A percentile compares a stretch with the other conserved stretches of the same genome.
Conservation (phyloP, 257 asterid genomes). For the Paulownia fortunei region DNA sequence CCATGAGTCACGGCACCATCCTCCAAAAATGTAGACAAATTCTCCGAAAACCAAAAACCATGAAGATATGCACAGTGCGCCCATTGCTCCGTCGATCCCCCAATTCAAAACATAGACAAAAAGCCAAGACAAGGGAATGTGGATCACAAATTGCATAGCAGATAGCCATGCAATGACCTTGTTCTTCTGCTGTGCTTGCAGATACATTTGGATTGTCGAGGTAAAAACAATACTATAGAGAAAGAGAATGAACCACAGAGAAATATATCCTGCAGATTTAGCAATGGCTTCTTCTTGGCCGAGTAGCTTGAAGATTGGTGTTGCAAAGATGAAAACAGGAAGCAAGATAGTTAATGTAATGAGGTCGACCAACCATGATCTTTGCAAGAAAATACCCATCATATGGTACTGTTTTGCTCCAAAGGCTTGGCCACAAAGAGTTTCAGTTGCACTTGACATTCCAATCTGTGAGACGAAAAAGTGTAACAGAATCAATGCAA, state of each 20-base stretch:
- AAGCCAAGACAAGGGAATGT: slow-evolving; percentile 31
- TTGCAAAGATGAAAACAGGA: slow-evolving; percentile 51
- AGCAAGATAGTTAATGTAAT: slow-evolving; percentile 37
- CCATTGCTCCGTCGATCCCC: slow-evolving; percentile 38
- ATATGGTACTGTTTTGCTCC: slow-evolving; percentile 50
- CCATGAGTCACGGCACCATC: slow-evolving; percentile 69
- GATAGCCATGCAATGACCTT: slow-evolving; percentile 32
- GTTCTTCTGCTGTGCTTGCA: slow-evolving; percentile 44
- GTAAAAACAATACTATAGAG: slow-evolving; percentile 23
- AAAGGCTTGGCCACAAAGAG: slow-evolving; percentile 68
- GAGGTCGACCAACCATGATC: slow-evolving; percentile 53
- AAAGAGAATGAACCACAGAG: slow-evolving; percentile 35
- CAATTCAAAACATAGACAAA: slow-evolving; percentile 25
- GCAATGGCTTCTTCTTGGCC: slow-evolving; percentile 28
- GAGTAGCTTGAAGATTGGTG: slow-evolving; percentile 42
- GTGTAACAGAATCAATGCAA: not conserved
- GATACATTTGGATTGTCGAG: slow-evolving; percentile 39
- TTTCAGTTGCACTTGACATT: slow-evolving; percentile 71
- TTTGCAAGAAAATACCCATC: slow-evolving; percentile 60
- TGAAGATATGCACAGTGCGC: slow-evolving; percentile 30
- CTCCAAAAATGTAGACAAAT: slow-evolving; percentile 39
- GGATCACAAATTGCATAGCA: slow-evolving; percentile 21
- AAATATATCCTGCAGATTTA: slow-evolving; percentile 31
- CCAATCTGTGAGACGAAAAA: slow-evolving; percentile 44
- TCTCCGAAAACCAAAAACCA: slow-evolving; percentile 35